Conservation (phyloP, 1,284 basidiomycete genomes). For the Cerioporus squamosus region DNA sequence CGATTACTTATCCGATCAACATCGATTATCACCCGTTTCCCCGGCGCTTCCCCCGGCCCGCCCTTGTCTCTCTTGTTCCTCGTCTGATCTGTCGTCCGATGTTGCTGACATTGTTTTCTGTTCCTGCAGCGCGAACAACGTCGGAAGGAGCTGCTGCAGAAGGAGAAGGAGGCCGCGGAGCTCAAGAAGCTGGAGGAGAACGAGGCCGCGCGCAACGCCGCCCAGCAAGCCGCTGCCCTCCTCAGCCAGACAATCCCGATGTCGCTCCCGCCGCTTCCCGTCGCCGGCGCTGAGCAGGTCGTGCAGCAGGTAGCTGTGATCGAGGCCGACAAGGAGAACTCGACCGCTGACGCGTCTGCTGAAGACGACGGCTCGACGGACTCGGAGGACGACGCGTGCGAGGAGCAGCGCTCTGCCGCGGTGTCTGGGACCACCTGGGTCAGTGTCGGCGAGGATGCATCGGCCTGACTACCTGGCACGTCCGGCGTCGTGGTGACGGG, state of each 20-base stretch:
- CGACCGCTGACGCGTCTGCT: conserved; percentile 18
- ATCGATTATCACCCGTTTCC: conserved; percentile 31
- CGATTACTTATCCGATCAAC: conserved; percentile 26
- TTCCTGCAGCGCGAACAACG: conserved; percentile 59
- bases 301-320: background rate
- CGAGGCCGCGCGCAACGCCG: conserved; percentile 44
- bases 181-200: conserved; percentile 37
- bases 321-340: conserved; percentile 34
- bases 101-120: conserved; percentile 6
- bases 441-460: conserved; percentile 24
- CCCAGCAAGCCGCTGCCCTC: conserved; percentile 33
- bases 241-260: background rate
- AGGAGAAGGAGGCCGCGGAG: conserved; percentile 44
- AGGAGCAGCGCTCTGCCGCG: conserved; percentile 30
- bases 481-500: conserved; percentile 4
- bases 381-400: conserved; percentile 30
- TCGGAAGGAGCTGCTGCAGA: conserved; percentile 51
- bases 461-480: conserved; percentile 25
- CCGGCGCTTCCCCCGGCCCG: conserved; percentile 2
- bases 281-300: conserved; percentile 8
- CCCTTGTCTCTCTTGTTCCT: conserved; percentile 7
- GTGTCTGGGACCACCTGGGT: conserved; percentile 29
- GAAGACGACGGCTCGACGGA: conserved; percentile 33
- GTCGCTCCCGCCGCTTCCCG: background rate
- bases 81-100: background rate